Conservation (phyloP, 768 basidiomycete genomes). For the Xerocomellus intermedius region DNA sequence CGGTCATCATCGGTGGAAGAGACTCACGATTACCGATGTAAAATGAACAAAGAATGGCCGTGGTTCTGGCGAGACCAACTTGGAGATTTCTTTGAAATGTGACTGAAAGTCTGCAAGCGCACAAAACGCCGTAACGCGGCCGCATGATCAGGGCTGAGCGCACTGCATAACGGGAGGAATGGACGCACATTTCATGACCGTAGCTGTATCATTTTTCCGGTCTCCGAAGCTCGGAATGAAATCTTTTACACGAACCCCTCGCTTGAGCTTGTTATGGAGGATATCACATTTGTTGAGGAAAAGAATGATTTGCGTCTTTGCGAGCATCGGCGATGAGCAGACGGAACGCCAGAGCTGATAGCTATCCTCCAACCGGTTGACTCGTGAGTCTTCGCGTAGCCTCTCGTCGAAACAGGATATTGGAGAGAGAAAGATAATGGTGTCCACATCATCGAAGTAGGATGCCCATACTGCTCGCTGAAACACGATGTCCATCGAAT, state of each 20-base stretch:
- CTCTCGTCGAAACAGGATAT: conserved; percentile 84
- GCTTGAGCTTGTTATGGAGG: conserved; percentile 66
- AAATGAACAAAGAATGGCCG: conserved; percentile 71
- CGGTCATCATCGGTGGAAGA: background rate
- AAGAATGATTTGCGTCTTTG: conserved; percentile 49
- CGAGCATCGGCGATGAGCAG: conserved; percentile 62
- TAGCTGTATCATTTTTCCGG: conserved; percentile 64
- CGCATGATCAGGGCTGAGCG: conserved; percentile 10
- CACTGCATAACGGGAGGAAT: background rate
- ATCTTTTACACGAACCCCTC: conserved; percentile 64
- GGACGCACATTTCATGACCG: conserved; percentile 67
- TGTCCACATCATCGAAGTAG: conserved; percentile 79
- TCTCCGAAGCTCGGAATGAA: conserved; percentile 74
- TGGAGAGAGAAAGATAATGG: conserved; percentile 74
- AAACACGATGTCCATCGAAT: conserved; percentile 10
- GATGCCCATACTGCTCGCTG: conserved; percentile 77
- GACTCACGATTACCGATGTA: conserved; percentile 74
- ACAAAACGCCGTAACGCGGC: background rate
- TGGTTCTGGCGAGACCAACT: conserved; percentile 57
- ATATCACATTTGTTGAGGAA: conserved; percentile 74
- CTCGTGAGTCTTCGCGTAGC: conserved; percentile 62
- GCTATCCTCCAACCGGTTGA: conserved; percentile 79
- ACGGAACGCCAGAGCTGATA: conserved; percentile 76
- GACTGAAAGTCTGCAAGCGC: conserved; percentile 64
- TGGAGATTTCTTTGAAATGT: conserved; percentile 75